These are phyloP conservation scores for Austroboletus sp. DNA, from an alignment of 1,284 basidiomycete species.

Conservation along the genomic window DNA sequence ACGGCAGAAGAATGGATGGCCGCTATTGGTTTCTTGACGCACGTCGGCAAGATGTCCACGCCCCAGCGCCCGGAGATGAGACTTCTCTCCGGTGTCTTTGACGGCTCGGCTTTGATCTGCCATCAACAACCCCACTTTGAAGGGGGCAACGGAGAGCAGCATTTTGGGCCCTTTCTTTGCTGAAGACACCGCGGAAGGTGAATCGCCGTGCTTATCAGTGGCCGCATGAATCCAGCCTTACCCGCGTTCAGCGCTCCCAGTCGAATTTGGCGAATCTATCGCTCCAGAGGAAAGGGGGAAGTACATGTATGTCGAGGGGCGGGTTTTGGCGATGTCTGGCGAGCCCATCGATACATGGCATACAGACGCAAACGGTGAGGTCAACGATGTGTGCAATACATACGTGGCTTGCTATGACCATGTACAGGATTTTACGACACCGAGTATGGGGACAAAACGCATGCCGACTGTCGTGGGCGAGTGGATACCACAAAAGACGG, in stretches of 20 bases:
- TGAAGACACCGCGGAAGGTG: conserved; percentile 69
- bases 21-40: conserved; percentile 70
- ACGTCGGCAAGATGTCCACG: conserved; percentile 65
- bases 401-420: neutral
- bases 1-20: conserved; percentile 84
- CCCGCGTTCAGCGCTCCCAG: conserved; percentile 28
- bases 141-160: conserved; percentile 56
- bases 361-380: conserved; percentile 60
- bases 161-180: conserved; percentile 83
- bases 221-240: neutral
- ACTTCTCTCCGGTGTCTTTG: conserved; percentile 72
- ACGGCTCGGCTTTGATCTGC: conserved; percentile 69
- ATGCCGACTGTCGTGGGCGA: conserved; percentile 73
- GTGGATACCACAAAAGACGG: conserved; percentile 60
- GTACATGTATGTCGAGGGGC: conserved; percentile 74
- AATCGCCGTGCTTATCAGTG: conserved; percentile 21
- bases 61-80: conserved; percentile 78
- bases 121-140: conserved; percentile 64
- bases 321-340: conserved; percentile 58
- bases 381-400: neutral
- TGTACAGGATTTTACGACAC: conserved; percentile 50
- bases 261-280: conserved; percentile 55
- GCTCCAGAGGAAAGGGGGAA: conserved; percentile 79
- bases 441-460: conserved; percentile 55
- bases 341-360: conserved; percentile 84